phyloP scores from a whole-genome alignment of 257 asterid genomes.

The Penstemon eatonii region DNA sequence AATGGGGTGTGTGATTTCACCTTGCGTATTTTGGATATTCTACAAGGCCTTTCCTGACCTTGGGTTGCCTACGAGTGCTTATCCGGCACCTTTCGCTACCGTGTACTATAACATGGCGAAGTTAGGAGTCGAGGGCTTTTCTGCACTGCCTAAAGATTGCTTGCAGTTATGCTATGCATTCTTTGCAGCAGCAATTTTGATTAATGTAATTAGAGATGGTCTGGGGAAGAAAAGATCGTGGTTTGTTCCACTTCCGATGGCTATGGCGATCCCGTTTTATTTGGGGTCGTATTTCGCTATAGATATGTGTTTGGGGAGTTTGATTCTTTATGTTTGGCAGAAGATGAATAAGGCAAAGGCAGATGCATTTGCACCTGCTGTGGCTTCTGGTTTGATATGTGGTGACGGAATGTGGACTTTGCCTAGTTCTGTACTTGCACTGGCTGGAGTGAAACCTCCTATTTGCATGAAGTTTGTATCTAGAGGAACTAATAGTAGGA shows the following conservation, averaged over 20 bases:
- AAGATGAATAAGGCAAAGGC: constrained; percentile 49
- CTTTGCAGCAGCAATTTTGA: constrained; percentile 53
- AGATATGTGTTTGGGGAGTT: constrained; percentile 71
- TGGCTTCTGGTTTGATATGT: constrained; percentile 66
- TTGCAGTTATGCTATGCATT: constrained; percentile 53
- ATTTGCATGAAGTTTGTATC: constrained; percentile 73
- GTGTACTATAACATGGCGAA: constrained; percentile 59
- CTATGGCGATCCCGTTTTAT: constrained; percentile 75
- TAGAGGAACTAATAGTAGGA: constrained; percentile 38
- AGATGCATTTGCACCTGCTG: constrained; percentile 63
- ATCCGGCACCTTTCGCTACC: constrained; percentile 61
- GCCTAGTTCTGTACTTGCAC: constrained; percentile 52
- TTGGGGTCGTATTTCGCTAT: constrained; percentile 58
- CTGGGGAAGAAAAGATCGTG: constrained; percentile 45
- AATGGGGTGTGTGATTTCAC: constrained; percentile 61
- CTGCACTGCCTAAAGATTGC: constrained; percentile 58
- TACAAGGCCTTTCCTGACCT: constrained; percentile 55
- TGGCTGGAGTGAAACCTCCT: constrained; percentile 61
- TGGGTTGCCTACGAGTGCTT: constrained; percentile 46
- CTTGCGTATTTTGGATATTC: constrained; percentile 67
- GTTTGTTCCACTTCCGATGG: constrained; percentile 73
- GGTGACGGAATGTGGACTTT: constrained; percentile 71
- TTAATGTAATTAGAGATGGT: constrained; percentile 49
- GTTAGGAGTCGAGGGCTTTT: constrained; percentile 68
- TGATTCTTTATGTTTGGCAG: constrained; percentile 61